phyloP scores from a whole-genome alignment of 148 eudicot species.

The Pharnaceum exiguum region DNA sequence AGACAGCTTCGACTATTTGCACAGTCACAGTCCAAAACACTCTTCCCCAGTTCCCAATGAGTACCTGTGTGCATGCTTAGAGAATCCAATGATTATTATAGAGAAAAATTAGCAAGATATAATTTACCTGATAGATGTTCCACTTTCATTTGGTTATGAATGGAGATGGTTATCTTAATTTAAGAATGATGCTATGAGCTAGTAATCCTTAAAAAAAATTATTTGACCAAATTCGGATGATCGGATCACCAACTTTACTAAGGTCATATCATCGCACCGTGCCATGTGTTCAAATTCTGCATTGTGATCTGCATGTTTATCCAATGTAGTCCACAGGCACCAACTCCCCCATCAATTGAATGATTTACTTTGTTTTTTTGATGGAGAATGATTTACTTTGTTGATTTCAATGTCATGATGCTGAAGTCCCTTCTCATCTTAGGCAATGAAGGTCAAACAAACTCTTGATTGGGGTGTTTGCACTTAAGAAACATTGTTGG shows the following conservation, averaged over 20 bases:
- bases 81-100: constrained; percentile 14
- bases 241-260: constrained; percentile 13
- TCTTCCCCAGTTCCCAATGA: too few species aligned
- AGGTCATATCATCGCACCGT: not conserved
- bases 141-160: not conserved
- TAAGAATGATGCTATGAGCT: too few species aligned
- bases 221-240: constrained; percentile 9
- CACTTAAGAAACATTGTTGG: not conserved
- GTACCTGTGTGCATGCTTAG: not conserved
- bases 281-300: constrained; percentile 8
- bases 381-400: too few species aligned
- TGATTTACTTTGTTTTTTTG: too few species aligned
- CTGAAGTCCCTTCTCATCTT: too few species aligned
- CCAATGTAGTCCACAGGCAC: too few species aligned
- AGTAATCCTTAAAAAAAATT: too few species aligned
- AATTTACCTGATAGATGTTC: not conserved
- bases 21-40: too few species aligned
- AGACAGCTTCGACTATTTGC: too few species aligned
- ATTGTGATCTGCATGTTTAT: too few species aligned
- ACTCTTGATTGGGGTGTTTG: not conserved
- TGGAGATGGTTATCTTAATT: too few species aligned
- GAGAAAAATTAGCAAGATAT: not conserved
- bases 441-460: not conserved
- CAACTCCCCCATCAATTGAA: too few species aligned
- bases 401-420: not conserved